Percentiles rank a stretch among this genome's conserved stretches.
Evolutionary conservation across 164 flowering plant species (phyloP).

Genomic region (Cinnamomum chago): DNA sequence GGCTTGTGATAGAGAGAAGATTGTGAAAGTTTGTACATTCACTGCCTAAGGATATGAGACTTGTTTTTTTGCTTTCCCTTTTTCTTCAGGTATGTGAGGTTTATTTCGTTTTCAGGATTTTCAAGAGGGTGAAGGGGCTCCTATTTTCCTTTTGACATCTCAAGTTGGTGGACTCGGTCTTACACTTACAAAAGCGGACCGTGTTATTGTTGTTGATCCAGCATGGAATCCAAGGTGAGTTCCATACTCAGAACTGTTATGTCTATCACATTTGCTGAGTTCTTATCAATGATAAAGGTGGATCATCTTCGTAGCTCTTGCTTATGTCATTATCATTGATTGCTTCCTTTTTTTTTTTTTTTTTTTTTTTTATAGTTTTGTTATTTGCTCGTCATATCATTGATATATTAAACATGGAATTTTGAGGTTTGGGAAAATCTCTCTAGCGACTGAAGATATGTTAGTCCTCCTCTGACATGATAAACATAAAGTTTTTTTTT

Average conservation of each 20-base stretch:
- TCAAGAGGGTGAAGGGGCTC: conserved; percentile 80
- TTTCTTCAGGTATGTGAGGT: neutral
- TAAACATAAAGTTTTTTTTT: neutral
- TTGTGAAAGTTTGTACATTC: conserved; percentile 61
- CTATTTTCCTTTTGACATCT: conserved; percentile 91
- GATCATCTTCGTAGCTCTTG: neutral
- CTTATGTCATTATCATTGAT: neutral
- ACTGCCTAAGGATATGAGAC: neutral
- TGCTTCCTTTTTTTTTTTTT: neutral
- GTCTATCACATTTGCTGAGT: neutral
- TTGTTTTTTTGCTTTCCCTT: neutral
- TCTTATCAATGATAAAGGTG: neutral
- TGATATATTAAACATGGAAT: no score
- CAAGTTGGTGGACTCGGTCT: conserved; percentile 99
- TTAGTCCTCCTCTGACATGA: neutral
- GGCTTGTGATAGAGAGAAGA: conserved; percentile 65
- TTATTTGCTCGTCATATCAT: no score
- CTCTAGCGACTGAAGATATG: no score
- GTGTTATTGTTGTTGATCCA: conserved; percentile 99
- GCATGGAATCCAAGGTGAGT: conserved; percentile 99
- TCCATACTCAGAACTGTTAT: neutral
- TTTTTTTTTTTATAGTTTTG: no score
- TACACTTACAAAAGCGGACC: conserved; percentile 94
- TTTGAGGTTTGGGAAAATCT: no score
- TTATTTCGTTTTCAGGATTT: conserved; percentile 55